These are phyloP conservation scores for Mortierella sp. DNA, from an alignment of 371 early-diverging fungal species.

Conservation along the genomic window DNA sequence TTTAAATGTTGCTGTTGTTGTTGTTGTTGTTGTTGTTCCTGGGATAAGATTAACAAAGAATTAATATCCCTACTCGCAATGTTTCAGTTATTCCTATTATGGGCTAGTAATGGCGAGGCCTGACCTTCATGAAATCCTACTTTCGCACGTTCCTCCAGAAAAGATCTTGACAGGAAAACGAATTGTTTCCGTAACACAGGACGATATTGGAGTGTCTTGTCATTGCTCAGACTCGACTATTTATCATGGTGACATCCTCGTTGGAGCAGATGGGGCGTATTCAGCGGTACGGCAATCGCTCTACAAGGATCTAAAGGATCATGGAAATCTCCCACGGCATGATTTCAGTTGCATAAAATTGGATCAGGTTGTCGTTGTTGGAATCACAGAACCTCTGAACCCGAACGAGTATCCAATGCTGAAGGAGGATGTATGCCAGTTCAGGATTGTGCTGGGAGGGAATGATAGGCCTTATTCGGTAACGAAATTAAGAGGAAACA, in stretches of 20 bases:
- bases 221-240: constrained; percentile 42
- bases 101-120: constrained; percentile 42
- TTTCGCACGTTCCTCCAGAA: constrained; percentile 37
- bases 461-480: constrained; percentile 48
- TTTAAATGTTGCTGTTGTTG: background rate
- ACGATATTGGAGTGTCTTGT: constrained; percentile 43
- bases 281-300: constrained; percentile 47
- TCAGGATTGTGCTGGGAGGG: constrained; percentile 51
- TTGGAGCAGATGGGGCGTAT: constrained; percentile 53
- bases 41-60: background rate
- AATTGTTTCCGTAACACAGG: constrained; percentile 40
- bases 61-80: background rate
- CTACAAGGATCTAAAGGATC: constrained; percentile 30
- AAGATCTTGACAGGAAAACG: constrained; percentile 48
- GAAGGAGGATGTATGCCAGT: constrained; percentile 55
- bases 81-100: constrained; percentile 41
- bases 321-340: constrained; percentile 49
- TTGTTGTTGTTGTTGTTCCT: background rate
- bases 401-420: constrained; percentile 39
- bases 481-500: background rate
- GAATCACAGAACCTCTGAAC: constrained; percentile 38
- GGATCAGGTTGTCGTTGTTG: constrained; percentile 53
- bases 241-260: constrained; percentile 50
- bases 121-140: constrained; percentile 36
- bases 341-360: constrained; percentile 48